Base-by-base conservation (phyloP, 352 stramenopile genomes). In the Globisporangium paddicum region DNA sequence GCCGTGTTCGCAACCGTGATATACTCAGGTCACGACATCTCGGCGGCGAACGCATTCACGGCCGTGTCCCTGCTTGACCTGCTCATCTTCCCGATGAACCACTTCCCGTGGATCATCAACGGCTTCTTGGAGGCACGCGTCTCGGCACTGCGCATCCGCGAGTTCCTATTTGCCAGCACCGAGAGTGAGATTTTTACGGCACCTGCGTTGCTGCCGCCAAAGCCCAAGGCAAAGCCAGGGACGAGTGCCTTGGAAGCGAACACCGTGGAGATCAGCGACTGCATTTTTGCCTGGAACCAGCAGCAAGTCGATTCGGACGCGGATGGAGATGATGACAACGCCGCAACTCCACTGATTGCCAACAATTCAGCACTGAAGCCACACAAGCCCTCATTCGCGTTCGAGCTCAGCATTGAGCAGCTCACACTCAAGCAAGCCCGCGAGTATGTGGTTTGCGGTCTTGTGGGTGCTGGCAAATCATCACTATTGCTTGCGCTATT, bases 401-500 rank as follows among this genome's bases (percentile, higher is more conserved):
- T 92, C 40, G 56, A 67, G 14, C 57, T 91, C 0, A 66, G 59
- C n/a, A 58, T 94, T 14, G 66, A 77, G 5, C 60, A 73, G 7
- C 60, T 94, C 2, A 19, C 62, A 8, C 55, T 92, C 4, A 58
- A 71, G 45, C 54, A 62, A 8, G 63, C 71, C 41, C 64, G 63
- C 2, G 77, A 70, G 1, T 89, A 86, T 55, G 64, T 93, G 10
- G 71, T 97, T 0, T 89, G 77, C 47, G 97, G 97, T 1, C 70
- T 77, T 2, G 95, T 99, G 2, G 97, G 97, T 1, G 83, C 77
- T 14, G 97, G 97, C 2, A 99, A 99, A 67, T 97, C 87, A 25
- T 98, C 92, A 0, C 81, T 99, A 1, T 69, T 99, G 16, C 82
- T 94, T 5, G 91, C 93, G 4, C 70, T 99, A 46, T 66, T 99